Conservation (phyloP, 2,329 filamentous ascomycete genomes). For the Fusarium pininemorale region DNA sequence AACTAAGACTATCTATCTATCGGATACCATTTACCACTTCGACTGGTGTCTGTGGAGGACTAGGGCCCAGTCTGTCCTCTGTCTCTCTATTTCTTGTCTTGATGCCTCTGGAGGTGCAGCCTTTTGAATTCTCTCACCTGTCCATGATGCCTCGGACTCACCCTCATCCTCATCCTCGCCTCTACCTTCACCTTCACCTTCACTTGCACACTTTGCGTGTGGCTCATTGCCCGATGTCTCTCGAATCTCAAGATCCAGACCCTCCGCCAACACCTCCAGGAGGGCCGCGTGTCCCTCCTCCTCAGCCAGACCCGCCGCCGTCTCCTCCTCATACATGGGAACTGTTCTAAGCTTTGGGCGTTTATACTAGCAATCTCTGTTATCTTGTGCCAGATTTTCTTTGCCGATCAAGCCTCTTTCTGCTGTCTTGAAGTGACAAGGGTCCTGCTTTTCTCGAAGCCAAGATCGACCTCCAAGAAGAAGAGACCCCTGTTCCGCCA, state of each 20-base stretch:
- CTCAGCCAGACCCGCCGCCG: constrained; percentile 42
- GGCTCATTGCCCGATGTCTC: constrained; percentile 2
- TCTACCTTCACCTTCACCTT: neutral
- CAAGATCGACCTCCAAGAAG: neutral
- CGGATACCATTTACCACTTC: neutral
- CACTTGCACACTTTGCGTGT: neutral
- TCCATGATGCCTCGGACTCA: constrained; percentile 12
- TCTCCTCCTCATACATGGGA: constrained; percentile 40
- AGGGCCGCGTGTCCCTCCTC: constrained; percentile 43
- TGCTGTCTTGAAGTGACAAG: constrained; percentile 4
- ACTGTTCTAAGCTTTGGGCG: neutral
- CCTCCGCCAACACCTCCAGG: constrained; percentile 43
- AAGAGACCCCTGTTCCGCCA: constrained; percentile 8
- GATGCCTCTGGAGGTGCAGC: neutral
- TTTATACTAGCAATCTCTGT: neutral
- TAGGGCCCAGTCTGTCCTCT: neutral
- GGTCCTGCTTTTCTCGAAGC: constrained; percentile 5
- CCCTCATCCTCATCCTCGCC: neutral
- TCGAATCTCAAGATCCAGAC: constrained; percentile 33
- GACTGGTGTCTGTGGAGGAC: neutral
- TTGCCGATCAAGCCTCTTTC: constrained; percentile 14
- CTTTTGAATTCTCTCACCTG: neutral
- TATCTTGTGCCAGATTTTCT: neutral
- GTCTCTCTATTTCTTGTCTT: neutral
- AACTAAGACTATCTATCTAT: neutral